Evolutionary conservation across 176 grass and related monocot genomes (phyloP).

Genomic region (Zea luxurians): DNA sequence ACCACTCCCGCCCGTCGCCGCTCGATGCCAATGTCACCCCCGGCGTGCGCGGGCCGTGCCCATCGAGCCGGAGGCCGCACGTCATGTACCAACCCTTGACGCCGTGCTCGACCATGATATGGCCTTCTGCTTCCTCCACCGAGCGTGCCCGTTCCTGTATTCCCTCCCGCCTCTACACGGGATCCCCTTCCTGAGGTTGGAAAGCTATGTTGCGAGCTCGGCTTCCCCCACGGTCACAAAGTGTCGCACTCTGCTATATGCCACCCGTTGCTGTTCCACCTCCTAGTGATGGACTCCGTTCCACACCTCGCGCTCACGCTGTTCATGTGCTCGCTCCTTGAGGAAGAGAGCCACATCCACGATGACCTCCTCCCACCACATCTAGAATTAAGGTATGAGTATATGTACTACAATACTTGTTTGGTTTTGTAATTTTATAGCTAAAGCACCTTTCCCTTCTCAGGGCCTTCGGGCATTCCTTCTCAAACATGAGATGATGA

Average conservation of each 20-base stretch:
- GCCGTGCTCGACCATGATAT: conserved; percentile 56
- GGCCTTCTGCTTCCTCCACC: conserved; percentile 64
- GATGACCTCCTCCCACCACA: conserved; percentile 43
- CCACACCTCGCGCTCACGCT: conserved; percentile 66
- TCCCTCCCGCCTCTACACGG: conserved; percentile 47
- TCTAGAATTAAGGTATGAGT: conserved; percentile 73
- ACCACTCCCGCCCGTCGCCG: too few relatives aligned
- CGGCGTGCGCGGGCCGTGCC: conserved; percentile 37
- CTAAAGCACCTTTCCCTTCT: conserved; percentile 21
- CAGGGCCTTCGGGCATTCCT: conserved; percentile 86
- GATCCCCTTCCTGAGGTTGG: conserved; percentile 58
- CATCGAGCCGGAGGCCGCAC: conserved; percentile 58
- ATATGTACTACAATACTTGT: conserved; percentile 15
- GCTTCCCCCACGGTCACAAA: conserved; percentile 66
- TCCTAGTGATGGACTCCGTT: conserved; percentile 44
- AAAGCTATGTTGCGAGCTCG: conserved; percentile 66
- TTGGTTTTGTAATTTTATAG: conserved; percentile 5
- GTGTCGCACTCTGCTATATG: conserved; percentile 47
- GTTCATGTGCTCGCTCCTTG: conserved; percentile 72
- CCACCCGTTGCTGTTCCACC: conserved; percentile 63
- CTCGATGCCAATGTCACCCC: too few relatives aligned
- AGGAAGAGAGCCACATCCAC: conserved; percentile 54
- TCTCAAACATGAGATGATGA: conserved; percentile 83
- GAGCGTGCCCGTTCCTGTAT: conserved; percentile 55
- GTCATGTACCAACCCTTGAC: conserved; percentile 44